Percentiles rank a stretch among this genome's conserved stretches.
These are phyloP conservation scores for Bonnemaisonia californica DNA, from an alignment of 31 red algal genomes.

Conservation along the genomic window DNA sequence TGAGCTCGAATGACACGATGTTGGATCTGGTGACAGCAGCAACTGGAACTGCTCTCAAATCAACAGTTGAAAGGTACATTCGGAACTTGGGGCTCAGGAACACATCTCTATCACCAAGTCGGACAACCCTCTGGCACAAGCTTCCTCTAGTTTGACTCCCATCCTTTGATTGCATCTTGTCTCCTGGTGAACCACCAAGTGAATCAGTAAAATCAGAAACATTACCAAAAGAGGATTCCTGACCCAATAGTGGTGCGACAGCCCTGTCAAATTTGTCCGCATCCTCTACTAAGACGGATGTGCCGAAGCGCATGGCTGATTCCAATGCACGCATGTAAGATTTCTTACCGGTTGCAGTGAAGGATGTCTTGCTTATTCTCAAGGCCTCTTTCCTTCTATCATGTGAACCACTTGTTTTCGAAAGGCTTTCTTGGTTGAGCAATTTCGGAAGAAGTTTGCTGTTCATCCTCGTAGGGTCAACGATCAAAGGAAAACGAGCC, in stretches of 20 bases:
- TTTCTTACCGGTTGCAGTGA: constrained; percentile 65
- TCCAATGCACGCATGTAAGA: constrained; percentile 82
- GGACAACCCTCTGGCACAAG: constrained; percentile 72
- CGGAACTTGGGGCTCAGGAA: constrained; percentile 67
- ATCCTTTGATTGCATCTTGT: constrained; percentile 23
- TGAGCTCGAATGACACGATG: constrained; percentile 79
- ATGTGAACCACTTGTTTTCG: neutral
- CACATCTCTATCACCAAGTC: constrained; percentile 73
- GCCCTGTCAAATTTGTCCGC: constrained; percentile 82
- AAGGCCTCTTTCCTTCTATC: constrained; percentile 7
- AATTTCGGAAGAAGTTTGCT: constrained; percentile 43
- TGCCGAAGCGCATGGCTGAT: constrained; percentile 85
- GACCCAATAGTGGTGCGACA: constrained; percentile 73
- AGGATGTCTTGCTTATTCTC: constrained; percentile 46
- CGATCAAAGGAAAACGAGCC: constrained; percentile 69
- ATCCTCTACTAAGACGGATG: constrained; percentile 67
- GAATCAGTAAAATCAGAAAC: neutral
- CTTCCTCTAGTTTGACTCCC: constrained; percentile 21
- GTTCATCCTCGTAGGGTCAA: constrained; percentile 50
- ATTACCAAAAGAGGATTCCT: constrained; percentile 62
- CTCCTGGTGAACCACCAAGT: neutral
- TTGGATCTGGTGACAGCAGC: constrained; percentile 67
- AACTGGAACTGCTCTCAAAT: constrained; percentile 49
- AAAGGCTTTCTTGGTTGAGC: neutral
- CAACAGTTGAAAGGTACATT: constrained; percentile 41